Evolutionary conservation across 1,284 basidiomycete genomes (phyloP).

Genomic region (Ustilago shanxiensis): DNA sequence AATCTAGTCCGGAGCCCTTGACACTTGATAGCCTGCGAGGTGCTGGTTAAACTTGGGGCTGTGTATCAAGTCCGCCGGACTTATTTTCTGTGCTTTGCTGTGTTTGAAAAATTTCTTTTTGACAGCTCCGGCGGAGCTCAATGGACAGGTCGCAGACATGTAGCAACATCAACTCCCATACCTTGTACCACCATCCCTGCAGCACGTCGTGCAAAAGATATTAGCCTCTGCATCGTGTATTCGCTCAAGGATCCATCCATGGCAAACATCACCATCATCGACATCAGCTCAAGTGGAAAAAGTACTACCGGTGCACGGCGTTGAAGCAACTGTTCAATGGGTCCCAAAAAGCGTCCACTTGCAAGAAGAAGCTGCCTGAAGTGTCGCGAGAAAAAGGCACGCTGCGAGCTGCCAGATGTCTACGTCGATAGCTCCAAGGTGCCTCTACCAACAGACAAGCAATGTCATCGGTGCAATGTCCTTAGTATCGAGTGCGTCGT

Average conservation of each 20-base stretch:
- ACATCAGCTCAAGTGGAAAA: not conserved
- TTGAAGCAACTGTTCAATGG: not conserved
- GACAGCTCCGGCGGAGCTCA: slow-evolving; percentile 31
- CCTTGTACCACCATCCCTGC: not conserved
- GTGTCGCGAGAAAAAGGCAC: slow-evolving; percentile 51
- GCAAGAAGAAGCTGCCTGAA: slow-evolving; percentile 51
- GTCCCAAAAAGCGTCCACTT: slow-evolving; percentile 25
- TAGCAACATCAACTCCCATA: not conserved
- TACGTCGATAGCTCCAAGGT: slow-evolving; percentile 41
- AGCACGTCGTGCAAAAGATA: not conserved
- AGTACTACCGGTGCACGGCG: not conserved
- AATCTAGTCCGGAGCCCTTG: not conserved
- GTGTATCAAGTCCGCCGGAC: slow-evolving; percentile 18
- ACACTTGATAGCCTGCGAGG: not conserved
- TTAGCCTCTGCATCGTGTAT: not conserved
- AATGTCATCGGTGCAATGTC: slow-evolving; percentile 48
- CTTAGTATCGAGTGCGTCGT: slow-evolving; percentile 49
- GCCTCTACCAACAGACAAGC: slow-evolving; percentile 26
- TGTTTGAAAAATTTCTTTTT: not conserved
- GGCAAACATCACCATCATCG: not conserved
- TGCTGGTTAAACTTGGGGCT: not conserved
- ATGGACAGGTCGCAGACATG: not conserved
- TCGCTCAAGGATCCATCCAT: not conserved
- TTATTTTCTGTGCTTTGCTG: not conserved
- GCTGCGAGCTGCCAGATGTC: slow-evolving; percentile 54